Evolutionary conservation across 805 yeast genomes (phyloP), one percentile per base, ranked within the genome.

Genomic region (Saturnispora saitoi): DNA sequence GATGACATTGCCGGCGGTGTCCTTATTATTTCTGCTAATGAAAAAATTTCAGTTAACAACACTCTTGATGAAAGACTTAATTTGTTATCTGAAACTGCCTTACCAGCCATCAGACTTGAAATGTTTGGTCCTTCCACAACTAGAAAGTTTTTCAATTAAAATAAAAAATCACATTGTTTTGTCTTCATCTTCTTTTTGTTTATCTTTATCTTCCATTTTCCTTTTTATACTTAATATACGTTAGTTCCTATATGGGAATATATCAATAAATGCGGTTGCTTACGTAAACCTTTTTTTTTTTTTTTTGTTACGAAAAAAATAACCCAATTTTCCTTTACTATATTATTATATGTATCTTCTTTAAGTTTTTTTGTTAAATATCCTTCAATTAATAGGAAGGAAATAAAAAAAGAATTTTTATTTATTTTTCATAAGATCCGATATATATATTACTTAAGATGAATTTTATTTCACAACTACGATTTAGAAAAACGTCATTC

Each of bases 61-160:
- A 90, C 99, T 43, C 76, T 93, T 61, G 96, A 89, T 61, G 97
- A 90, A 73, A 86, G 99, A 71, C 79, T 93, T 62, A 77, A 82
- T 60, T 70, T 93, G 53, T 75, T 93, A 59, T 77, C 85, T 34
- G 85, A 86, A 64, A 86, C 81, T 60, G 85, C 96, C 7, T 78
- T 93, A 57, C 99, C 99, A 43, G 95, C 90, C 48, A 81, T 93
- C 55, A 83, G 98, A 71, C 73, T 86, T 54, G 95, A 90, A 62
- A 71, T 91, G 63, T 93, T 89, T 63, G 95, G 95, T 53, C 80
- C 86, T 49, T 83, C 96, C 15, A 68, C 77, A 49, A 70, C 91
- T 48, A 86, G 98, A 77, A 87, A 86, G 74, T 91, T 86, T 77
- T 88, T 88, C 63, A 95, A 89, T 63, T 90, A 76, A 61, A 40